Conservation (phyloP, 306 rosid species). For the Pterocarpus santalinus region DNA sequence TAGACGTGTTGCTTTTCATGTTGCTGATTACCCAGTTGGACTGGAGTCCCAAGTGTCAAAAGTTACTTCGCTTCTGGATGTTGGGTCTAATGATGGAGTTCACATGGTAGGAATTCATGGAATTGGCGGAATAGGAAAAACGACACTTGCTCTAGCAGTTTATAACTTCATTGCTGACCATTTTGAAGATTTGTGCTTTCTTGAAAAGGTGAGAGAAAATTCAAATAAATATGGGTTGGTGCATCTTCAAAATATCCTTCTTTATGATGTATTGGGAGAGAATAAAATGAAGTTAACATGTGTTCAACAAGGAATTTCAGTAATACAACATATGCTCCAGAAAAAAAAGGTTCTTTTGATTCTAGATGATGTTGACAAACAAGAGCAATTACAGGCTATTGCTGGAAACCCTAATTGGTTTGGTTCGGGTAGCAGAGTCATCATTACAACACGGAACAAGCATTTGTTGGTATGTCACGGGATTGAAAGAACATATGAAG, state of each 20-base stretch:
- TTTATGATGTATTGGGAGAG: neutral
- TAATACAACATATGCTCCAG: too few species aligned
- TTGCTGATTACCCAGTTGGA: neutral
- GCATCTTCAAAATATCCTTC: conserved; percentile 22
- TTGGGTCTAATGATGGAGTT: neutral
- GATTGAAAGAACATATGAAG: neutral
- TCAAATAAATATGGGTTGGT: conserved; percentile 6
- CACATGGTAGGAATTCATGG: conserved; percentile 18
- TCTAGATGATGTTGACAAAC: too few species aligned
- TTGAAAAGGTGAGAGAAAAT: conserved; percentile 10
- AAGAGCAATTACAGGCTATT: neutral
- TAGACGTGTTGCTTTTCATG: neutral
- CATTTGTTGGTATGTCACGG: neutral
- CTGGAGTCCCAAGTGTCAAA: neutral
- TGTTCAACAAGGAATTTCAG: too few species aligned
- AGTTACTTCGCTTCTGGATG: neutral
- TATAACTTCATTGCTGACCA: neutral
- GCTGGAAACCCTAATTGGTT: conserved; percentile 25
- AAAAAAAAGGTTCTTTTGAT: too few species aligned
- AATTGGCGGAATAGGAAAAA: conserved; percentile 32
- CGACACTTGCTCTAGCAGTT: conserved; percentile 29
- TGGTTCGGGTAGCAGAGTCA: neutral
- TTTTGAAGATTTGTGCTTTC: conserved; percentile 27
- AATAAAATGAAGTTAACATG: neutral
- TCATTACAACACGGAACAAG: neutral